phyloP scores from a whole-genome alignment of 2,329 filamentous ascomycete genomes.

The Fusarium ambrosium region DNA sequence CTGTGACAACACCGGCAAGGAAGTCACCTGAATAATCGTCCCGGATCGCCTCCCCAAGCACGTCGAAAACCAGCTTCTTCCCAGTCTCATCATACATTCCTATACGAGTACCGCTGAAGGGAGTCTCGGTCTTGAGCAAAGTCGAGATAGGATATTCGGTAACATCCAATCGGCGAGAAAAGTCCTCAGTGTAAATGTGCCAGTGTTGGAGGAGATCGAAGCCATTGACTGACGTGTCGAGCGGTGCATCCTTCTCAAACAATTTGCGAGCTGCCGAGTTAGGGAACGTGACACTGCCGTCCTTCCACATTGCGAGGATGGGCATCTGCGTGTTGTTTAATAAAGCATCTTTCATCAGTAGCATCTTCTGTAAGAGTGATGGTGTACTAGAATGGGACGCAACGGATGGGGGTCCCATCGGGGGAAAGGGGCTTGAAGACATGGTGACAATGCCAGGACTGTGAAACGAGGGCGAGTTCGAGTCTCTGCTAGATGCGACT shows the following conservation, averaged over 20 bases:
- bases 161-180: slow-evolving; percentile 67
- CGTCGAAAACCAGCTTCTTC: slow-evolving; percentile 71
- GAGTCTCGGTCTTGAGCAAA: slow-evolving; percentile 71
- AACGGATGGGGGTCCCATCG: slow-evolving; percentile 73
- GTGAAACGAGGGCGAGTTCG: slow-evolving; percentile 60
- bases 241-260: slow-evolving; percentile 59
- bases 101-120: slow-evolving; percentile 71
- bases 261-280: slow-evolving; percentile 74
- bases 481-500: slow-evolving; percentile 62
- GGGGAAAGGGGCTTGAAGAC: slow-evolving; percentile 73
- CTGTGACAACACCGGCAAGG: slow-evolving; percentile 78
- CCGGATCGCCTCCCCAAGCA: slow-evolving; percentile 74
- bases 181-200: slow-evolving; percentile 75
- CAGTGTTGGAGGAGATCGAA: slow-evolving; percentile 72
- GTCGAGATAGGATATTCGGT: slow-evolving; percentile 77
- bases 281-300: slow-evolving; percentile 79
- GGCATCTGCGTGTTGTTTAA: slow-evolving; percentile 82
- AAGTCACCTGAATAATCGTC: slow-evolving; percentile 79
- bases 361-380: slow-evolving; percentile 79
- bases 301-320: slow-evolving; percentile 85
- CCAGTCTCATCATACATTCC: slow-evolving; percentile 71
- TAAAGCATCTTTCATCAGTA: slow-evolving; percentile 81
- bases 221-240: slow-evolving; percentile 59
- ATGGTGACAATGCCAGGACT: slow-evolving; percentile 68
- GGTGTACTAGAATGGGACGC: slow-evolving; percentile 69